Evolutionary conservation across 768 basidiomycete genomes (phyloP), one percentile per base, ranked within the genome.

Genomic region (Tylopilus intermedius): DNA sequence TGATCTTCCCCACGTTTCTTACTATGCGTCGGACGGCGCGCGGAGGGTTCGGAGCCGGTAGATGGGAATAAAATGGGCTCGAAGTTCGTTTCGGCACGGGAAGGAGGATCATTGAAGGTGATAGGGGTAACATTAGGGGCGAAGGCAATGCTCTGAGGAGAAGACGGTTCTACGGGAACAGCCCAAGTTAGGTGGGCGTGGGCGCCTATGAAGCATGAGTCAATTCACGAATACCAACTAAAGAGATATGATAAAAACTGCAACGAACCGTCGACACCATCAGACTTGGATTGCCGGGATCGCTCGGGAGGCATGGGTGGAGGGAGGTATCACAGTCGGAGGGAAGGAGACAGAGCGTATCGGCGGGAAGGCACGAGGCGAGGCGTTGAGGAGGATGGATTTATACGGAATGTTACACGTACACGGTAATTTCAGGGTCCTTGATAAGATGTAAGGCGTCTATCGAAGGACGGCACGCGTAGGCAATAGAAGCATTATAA

Each of bases 1-100:
- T 90, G 86, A 57, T 85, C 79, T 26, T 82, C 80, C 13, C 81
- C 79, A 64, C 84, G 86, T 71, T 86, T 85, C 74, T 81, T 86
- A 44, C 77, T 73, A 60, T 88, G 86, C 0, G 77, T 76, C 6
- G 74, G 67, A 38, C 76, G 76, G 35, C 76, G 76, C 33, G 76
- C 58, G 21, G 67, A 55, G 39, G 35, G 47, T 8, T 65, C 69
- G 33, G 70, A 54, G n/a, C 69, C 53, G 41, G 72, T 54, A 22
- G 79, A 76, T 18, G 84, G 82, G 72, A 88, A 88, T 61, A 86
- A 75, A 33, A 80, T 69, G 15, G 77, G 74, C 48, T 80, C 73
- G 38, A 72, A 70, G 43, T 56, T 52, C 26, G 71, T 60, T 14
- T 75, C 69, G 24, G 72, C 62, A 8, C 74, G 65, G 13, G 62